Evolutionary conservation across 2,329 filamentous ascomycete species (phyloP), one percentile per base, ranked within the genome.

Genomic region (Cladosporium sp.): DNA sequence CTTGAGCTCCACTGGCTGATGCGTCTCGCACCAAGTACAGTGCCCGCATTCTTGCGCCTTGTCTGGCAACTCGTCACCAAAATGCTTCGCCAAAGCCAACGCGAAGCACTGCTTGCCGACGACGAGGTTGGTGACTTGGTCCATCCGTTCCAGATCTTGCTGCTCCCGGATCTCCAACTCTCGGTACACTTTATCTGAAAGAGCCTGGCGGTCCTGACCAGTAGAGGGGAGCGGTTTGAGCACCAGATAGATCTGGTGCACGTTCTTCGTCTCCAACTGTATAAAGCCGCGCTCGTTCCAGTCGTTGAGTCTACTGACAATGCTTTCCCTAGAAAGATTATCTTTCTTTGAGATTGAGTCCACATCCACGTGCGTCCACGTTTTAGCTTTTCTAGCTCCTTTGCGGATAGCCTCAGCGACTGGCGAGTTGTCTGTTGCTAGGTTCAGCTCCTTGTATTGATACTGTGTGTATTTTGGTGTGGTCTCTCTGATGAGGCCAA

Each of bases 401-500:
- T 59, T 56, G 2, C 69, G 65, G 32, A 85, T 75, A 0, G 76
- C 76, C 8, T 65, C 67, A 1, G 71, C 76, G 22, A 74, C 74
- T 0, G 62, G 59, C 0, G 74, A 74, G 0, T 61, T 61, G 44
- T 80, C 76, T 2, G 58, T 56, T 1, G 65, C 56, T 0, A 74
- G 53, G 0, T 60, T 54, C 9, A 62, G 56, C 10, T 68, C 65
- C 43, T 71, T 71, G 58, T 76, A 85, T 32, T 72, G 72, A 63
- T 84, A 84, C 1, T 72, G 69, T 7, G 72, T 76, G 55, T 83
- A 85, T 38, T 82, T 77, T 0, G 76, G 79, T 0, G 75, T 84
- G 14, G 74, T 77, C 13, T 76, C 80, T 18, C 82, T 74, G 31
- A 85, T 71, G 0, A 84, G 68, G 0, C 70, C 70, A 54, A 81